phyloP scores from a whole-genome alignment of 345 rosid genomes.

The Acer yangbiense region DNA sequence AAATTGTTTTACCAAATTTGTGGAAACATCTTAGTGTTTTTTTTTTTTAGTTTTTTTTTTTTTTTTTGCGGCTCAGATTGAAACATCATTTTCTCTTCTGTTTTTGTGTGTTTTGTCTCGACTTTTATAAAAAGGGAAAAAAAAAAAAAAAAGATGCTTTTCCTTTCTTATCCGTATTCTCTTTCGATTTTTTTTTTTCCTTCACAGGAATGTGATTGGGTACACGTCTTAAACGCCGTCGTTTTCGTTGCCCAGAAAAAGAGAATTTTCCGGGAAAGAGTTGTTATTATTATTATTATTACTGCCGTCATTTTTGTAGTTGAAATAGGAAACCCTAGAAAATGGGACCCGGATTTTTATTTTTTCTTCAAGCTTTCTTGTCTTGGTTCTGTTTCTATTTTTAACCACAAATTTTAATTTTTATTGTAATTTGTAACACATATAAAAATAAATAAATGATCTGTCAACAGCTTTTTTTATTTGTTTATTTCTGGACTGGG shows the following conservation, averaged over 20 bases:
- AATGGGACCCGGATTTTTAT: constrained; percentile 19
- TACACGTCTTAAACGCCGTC: constrained; percentile 11
- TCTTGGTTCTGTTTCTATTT: constrained; percentile 7
- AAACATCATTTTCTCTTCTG: constrained; percentile 26
- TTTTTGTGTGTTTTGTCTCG: constrained; percentile 12
- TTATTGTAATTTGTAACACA: background rate
- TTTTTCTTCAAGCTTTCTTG: constrained; percentile 1
- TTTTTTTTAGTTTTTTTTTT: constrained; percentile 14
- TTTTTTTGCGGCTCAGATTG: constrained; percentile 36
- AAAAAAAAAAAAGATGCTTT: background rate
- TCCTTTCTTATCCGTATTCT: background rate
- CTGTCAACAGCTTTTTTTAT: background rate
- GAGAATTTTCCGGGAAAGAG: background rate
- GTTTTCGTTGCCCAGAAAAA: background rate
- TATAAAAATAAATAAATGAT: background rate
- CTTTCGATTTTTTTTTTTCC: constrained; percentile 4
- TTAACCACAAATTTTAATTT: background rate
- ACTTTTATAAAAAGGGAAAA: constrained; percentile 7
- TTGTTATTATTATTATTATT: background rate
- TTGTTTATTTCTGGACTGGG: background rate
- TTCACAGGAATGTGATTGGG: constrained; percentile 26
- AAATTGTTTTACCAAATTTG: constrained; percentile 26
- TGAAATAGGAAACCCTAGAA: constrained; percentile 11
- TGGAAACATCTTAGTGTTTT: constrained; percentile 19
- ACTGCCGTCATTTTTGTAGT: background rate